A percentile compares a stretch with the other conserved stretches of the same genome.
Conservation (phyloP, 179 eudicot genomes). For the Spergularia azorica region DNA sequence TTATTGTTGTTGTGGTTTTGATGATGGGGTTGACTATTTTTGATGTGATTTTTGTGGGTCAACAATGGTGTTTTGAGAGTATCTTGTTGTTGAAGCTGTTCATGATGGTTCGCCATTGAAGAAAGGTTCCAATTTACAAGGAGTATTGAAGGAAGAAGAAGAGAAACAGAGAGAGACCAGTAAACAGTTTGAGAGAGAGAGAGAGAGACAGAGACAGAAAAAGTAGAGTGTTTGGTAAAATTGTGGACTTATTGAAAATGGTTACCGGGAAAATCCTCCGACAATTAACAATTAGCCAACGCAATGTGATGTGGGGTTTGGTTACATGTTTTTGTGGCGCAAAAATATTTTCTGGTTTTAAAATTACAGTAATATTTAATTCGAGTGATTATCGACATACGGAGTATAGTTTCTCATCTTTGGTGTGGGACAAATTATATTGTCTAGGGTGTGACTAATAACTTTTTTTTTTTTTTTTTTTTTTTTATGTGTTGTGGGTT, state of each 20-base stretch:
- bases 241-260: not conserved
- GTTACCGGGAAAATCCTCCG: not conserved
- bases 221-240: not conserved
- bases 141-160: not conserved
- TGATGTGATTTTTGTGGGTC: not conserved
- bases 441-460: too few species aligned
- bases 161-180: not conserved
- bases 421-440: too few species aligned
- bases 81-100: not conserved
- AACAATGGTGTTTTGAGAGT: constrained; percentile 3
- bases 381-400: too few species aligned
- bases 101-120: constrained; percentile 14
- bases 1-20: constrained; percentile 4
- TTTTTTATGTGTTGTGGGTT: too few species aligned
- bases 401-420: too few species aligned
- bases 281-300: not conserved
- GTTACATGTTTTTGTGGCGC: too few species aligned
- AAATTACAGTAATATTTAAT: too few species aligned
- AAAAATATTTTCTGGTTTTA: too few species aligned
- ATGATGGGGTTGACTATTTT: constrained; percentile 1
- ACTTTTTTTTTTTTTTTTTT: too few species aligned
- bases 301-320: too few species aligned
- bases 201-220: not conserved
- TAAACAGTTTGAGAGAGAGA: too few species aligned
- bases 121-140: not conserved